Evolutionary conservation across 345 rosid species (phyloP).

Genomic region (Orychophragmus violaceus): DNA sequence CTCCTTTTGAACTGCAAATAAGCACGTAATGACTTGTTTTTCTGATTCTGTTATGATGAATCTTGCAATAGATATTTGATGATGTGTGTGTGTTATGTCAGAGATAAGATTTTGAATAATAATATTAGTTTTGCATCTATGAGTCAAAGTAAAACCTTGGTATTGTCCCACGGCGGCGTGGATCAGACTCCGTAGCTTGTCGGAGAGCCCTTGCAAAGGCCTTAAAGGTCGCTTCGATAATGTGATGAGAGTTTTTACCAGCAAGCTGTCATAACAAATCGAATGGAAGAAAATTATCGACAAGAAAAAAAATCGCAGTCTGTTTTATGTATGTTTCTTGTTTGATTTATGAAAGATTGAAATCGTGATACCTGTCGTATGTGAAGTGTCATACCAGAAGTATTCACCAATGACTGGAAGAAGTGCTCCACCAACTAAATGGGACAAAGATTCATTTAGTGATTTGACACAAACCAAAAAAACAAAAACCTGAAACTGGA

Average conservation of each 20-base stretch:
- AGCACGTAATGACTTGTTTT: neutral
- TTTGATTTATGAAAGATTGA: neutral
- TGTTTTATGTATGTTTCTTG: neutral
- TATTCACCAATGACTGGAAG: conserved; percentile 87
- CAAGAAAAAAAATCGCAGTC: neutral
- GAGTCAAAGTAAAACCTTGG: conserved; percentile 51
- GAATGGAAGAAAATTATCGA: neutral
- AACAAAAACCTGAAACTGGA: neutral
- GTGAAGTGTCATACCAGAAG: conserved; percentile 95
- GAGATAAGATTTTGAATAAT: neutral
- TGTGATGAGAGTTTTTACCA: conserved; percentile 88
- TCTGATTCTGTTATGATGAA: neutral
- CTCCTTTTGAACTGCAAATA: conserved; percentile 81
- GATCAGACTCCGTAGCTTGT: conserved; percentile 79
- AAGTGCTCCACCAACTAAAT: conserved; percentile 88
- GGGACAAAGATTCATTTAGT: conserved; percentile 3
- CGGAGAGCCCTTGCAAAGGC: conserved; percentile 97
- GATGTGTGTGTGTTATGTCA: neutral
- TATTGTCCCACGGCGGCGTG: conserved; percentile 69
- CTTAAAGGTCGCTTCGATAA: conserved; percentile 93
- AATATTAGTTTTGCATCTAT: too few species aligned
- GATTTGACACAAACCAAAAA: neutral
- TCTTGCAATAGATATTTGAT: neutral
- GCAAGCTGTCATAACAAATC: conserved; percentile 49
- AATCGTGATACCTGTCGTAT: conserved; percentile 59